These are phyloP conservation scores for Pythium phragmitis DNA, from an alignment of 352 stramenopile species.

Conservation along the genomic window DNA sequence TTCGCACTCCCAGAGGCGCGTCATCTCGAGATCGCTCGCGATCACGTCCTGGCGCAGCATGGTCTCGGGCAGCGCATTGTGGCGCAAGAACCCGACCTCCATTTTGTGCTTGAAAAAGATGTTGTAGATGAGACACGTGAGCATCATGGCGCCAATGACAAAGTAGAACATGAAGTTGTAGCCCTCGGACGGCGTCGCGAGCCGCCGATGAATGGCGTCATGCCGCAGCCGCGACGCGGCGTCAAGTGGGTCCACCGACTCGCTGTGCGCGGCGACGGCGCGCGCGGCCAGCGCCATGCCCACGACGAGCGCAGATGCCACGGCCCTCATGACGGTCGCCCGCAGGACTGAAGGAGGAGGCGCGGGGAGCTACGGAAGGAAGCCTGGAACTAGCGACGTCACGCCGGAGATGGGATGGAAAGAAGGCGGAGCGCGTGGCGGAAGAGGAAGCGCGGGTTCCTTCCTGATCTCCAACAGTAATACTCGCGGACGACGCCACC, in stretches of 20 bases:
- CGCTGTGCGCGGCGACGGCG: neutral
- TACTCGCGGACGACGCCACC: neutral
- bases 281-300: neutral
- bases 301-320: neutral
- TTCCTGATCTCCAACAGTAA: neutral
- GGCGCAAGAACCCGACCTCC: conserved; percentile 66
- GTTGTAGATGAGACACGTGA: conserved; percentile 87
- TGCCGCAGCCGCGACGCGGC: neutral
- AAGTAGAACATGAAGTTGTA: conserved; percentile 92
- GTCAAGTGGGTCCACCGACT: neutral
- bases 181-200: conserved; percentile 45
- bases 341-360: neutral
- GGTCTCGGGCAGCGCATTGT: conserved; percentile 73
- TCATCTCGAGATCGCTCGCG: conserved; percentile 85
- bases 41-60: conserved; percentile 88
- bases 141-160: conserved; percentile 84
- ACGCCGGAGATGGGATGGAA: too few relatives aligned
- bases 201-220: conserved; percentile 18
- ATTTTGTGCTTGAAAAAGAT: conserved; percentile 88
- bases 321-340: conserved; percentile 1
- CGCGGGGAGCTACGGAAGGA: too few relatives aligned
- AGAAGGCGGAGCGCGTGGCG: neutral
- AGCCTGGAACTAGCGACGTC: too few relatives aligned
- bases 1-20: conserved; percentile 87
- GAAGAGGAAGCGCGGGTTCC: neutral